These are phyloP conservation scores for Acanthamoeba castellanii DNA, from an alignment of 208 protist genomes.

Conservation along the genomic window DNA sequence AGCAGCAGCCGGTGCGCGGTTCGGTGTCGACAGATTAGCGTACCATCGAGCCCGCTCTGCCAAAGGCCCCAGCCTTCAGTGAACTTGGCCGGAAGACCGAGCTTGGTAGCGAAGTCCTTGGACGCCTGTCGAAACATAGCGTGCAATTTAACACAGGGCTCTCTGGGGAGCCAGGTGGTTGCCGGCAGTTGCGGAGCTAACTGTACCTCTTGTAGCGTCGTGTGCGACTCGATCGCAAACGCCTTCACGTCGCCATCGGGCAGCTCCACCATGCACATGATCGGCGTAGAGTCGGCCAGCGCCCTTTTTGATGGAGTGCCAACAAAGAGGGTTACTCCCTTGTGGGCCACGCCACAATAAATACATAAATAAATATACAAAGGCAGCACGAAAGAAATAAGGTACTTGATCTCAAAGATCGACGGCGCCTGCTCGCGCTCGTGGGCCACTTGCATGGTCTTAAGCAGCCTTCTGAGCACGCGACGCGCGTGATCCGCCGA, in stretches of 20 bases:
- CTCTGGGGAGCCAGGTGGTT: no score
- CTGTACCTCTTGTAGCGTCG: neutral
- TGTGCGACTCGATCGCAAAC: slow-evolving; percentile 13
- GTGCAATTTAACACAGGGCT: no score
- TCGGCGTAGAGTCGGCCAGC: neutral
- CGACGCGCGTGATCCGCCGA: neutral
- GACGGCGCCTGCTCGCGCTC: neutral
- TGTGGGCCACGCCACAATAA: no score
- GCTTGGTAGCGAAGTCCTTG: neutral
- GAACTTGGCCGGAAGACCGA: neutral
- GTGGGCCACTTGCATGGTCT: slow-evolving; percentile 6
- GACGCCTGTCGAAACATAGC: neutral
- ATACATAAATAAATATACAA: no score
- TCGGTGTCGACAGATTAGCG: neutral
- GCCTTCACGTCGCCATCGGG: slow-evolving; percentile 5
- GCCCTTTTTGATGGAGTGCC: neutral
- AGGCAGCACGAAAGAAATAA: no score
- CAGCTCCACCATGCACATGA: slow-evolving; percentile 35
- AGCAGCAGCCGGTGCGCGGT: no score
- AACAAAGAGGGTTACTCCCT: no score
- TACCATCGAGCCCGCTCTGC: neutral
- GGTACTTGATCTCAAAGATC: neutral
- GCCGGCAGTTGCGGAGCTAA: no score
- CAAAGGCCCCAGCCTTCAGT: slow-evolving; percentile 1
- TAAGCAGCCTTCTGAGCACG: neutral